A percentile compares a stretch with the other conserved stretches of the same genome.
Evolutionary conservation across 257 asterid genomes (phyloP).

Genomic region (Solanum verrucosum): DNA sequence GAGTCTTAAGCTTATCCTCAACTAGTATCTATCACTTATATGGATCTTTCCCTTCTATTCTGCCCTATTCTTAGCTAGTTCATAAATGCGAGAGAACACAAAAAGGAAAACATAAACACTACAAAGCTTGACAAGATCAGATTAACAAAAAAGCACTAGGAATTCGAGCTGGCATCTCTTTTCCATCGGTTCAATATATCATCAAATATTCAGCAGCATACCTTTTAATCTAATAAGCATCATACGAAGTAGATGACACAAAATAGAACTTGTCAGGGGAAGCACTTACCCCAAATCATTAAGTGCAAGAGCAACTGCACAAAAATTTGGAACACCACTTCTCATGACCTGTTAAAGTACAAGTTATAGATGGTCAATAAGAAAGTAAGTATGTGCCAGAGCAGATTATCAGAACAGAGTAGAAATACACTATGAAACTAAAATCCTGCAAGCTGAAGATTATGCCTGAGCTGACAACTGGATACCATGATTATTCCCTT

Average conservation of each 20-base stretch:
- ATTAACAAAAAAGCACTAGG: not conserved
- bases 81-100: not conserved
- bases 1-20: not conserved
- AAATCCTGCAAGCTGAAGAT: not conserved
- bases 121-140: not conserved
- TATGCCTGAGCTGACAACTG: not conserved
- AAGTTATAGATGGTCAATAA: not conserved
- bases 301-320: constrained; percentile 95
- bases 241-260: not conserved
- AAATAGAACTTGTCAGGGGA: not conserved
- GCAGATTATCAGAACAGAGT: not conserved
- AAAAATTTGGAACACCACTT: constrained; percentile 92
- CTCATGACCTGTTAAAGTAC: constrained; percentile 67
- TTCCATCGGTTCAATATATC: not conserved
- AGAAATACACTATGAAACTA: not conserved
- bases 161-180: not conserved
- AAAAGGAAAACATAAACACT: not conserved
- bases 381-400: not conserved
- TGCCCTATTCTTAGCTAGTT: not conserved
- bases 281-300: constrained; percentile 74
- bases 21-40: not conserved
- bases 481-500: not conserved
- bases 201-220: not conserved
- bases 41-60: not conserved
- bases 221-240: not conserved